Evolutionary conservation across 2,329 filamentous ascomycete species (phyloP).

Genomic region (Neonectria punicea): DNA sequence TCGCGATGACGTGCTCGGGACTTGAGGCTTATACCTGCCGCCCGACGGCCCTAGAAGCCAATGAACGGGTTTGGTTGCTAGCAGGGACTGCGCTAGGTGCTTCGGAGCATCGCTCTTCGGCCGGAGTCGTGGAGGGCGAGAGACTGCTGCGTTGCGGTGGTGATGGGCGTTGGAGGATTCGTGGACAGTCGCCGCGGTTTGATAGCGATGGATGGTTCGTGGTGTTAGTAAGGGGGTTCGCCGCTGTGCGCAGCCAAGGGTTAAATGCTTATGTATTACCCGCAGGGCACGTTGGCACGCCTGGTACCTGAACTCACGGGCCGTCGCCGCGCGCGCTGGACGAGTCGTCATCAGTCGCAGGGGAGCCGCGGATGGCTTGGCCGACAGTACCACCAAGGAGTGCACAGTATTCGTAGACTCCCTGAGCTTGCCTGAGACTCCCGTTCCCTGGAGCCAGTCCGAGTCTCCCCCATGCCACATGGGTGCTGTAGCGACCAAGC

Average conservation of each 20-base stretch:
- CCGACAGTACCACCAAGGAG: background rate
- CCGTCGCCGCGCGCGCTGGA: conserved; percentile 12
- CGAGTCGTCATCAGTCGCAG: conserved; percentile 22
- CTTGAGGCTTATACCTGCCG: conserved; percentile 46
- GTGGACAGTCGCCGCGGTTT: conserved; percentile 1
- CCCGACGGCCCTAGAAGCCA: conserved; percentile 40
- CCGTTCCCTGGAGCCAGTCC: background rate
- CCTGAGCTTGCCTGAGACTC: background rate
- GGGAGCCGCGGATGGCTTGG: conserved; percentile 4
- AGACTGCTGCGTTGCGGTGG: background rate
- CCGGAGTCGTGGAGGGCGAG: conserved; percentile 16
- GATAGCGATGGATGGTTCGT: conserved; percentile 11
- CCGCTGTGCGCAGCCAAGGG: conserved; percentile 8
- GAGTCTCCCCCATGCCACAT: background rate
- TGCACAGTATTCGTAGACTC: background rate
- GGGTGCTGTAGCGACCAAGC: background rate
- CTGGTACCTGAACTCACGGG: conserved; percentile 9
- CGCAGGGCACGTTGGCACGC: conserved; percentile 6
- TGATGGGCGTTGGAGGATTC: background rate
- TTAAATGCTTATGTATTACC: background rate
- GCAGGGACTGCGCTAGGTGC: conserved; percentile 32
- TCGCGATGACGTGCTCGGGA: conserved; percentile 49
- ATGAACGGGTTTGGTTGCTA: conserved; percentile 30
- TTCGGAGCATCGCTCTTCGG: conserved; percentile 44
- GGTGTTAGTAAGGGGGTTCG: conserved; percentile 6